Evolutionary conservation across 257 asterid genomes (phyloP).

Genomic region (Nicotiana knightiana): DNA sequence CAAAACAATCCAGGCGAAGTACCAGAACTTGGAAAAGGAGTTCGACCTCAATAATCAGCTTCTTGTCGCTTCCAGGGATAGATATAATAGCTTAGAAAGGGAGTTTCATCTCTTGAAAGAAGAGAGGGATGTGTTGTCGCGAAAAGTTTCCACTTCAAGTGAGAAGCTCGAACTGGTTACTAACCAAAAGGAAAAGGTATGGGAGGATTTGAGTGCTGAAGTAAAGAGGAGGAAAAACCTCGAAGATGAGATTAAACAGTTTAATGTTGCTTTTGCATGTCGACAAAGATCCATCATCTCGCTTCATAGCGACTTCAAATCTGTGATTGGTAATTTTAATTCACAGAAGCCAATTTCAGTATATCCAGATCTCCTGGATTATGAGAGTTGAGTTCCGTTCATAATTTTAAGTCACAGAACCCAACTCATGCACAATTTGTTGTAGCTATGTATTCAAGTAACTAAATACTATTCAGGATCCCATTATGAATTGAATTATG

Average conservation of each 20-base stretch:
- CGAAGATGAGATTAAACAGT: conserved; percentile 65
- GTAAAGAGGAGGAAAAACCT: conserved; percentile 61
- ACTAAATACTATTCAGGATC: not conserved
- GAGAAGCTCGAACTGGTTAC: conserved; percentile 41
- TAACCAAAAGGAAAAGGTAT: conserved; percentile 52
- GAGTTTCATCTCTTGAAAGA: conserved; percentile 51
- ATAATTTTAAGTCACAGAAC: not conserved
- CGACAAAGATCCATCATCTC: conserved; percentile 53
- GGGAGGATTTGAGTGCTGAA: conserved; percentile 54
- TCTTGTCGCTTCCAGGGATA: conserved; percentile 50
- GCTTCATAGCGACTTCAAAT: conserved; percentile 54
- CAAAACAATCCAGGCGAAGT: conserved; percentile 38
- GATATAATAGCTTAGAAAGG: conserved; percentile 55
- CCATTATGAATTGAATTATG: not conserved
- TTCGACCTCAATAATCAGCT: conserved; percentile 36
- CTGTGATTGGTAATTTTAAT: conserved; percentile 51
- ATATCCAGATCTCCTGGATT: conserved; percentile 66
- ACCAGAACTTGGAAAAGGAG: conserved; percentile 52
- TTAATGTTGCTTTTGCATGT: conserved; percentile 48
- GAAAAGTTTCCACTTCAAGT: conserved; percentile 36
- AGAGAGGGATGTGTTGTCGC: conserved; percentile 46
- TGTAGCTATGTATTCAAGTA: conserved; percentile 2
- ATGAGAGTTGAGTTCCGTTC: conserved; percentile 16
- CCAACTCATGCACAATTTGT: not conserved
- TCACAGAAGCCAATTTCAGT: conserved; percentile 38